These are phyloP conservation scores for Penicillium cosmopolitanum DNA, from an alignment of 495 filamentous ascomycete genomes.

Conservation along the genomic window DNA sequence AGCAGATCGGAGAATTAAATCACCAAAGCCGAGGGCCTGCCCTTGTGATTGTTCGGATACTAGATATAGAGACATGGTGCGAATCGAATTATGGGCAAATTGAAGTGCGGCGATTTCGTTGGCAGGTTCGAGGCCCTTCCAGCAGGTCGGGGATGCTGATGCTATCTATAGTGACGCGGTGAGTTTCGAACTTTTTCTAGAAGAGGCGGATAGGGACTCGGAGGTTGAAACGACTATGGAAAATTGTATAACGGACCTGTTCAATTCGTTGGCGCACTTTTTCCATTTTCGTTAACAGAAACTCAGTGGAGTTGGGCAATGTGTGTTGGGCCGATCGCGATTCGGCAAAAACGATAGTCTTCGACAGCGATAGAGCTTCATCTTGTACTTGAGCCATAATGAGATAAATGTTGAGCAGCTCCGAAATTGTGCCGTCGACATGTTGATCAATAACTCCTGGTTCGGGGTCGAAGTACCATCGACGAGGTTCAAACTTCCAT, in stretches of 20 bases:
- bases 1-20: conserved; percentile 24
- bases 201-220: not conserved
- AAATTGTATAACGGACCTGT: conserved; percentile 13
- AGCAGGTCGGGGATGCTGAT: not conserved
- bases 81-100: conserved; percentile 29
- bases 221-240: not conserved
- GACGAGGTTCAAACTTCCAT: conserved; percentile 18
- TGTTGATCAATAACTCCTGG: conserved; percentile 1
- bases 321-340: not conserved
- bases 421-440: conserved; percentile 4
- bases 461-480: conserved; percentile 12
- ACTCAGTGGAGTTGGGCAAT: not conserved
- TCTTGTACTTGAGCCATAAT: conserved; percentile 28
- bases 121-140: conserved; percentile 24
- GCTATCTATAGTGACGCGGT: not conserved
- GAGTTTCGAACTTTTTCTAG: not conserved
- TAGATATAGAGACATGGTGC: conserved; percentile 25
- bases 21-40: conserved; percentile 5
- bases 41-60: conserved; percentile 5
- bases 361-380: conserved; percentile 1
- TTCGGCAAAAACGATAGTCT: not conserved
- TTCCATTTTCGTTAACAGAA: conserved; percentile 22
- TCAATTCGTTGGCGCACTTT: conserved; percentile 17
- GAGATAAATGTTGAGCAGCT: conserved; percentile 22
- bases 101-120: conserved; percentile 27